A percentile compares a stretch with the other conserved stretches of the same genome.
These are phyloP conservation scores for Neopestalotiopsis rosae DNA, from an alignment of 2,329 filamentous ascomycete genomes.

Conservation along the genomic window DNA sequence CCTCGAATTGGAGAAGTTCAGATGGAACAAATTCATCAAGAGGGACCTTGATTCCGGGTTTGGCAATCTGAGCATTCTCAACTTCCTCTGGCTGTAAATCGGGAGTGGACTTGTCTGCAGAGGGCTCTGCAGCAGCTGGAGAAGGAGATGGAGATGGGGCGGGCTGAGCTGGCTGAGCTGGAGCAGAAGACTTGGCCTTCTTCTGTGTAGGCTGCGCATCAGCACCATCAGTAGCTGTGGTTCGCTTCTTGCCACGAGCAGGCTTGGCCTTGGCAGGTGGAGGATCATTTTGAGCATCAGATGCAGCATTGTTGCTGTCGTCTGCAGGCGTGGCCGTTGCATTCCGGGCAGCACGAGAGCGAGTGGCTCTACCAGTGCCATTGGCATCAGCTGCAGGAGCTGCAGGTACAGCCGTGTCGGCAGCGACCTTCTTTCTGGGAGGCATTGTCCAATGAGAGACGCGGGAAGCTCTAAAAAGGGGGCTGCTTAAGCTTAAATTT, in stretches of 20 bases:
- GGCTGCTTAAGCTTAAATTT: conserved; percentile 5
- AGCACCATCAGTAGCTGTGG: not conserved
- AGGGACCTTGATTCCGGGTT: conserved; percentile 18
- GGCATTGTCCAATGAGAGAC: conserved; percentile 17
- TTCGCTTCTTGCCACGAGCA: conserved; percentile 11
- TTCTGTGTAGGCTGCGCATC: conserved; percentile 2
- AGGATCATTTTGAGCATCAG: conserved; percentile 7
- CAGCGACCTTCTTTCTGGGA: conserved; percentile 13
- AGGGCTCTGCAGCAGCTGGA: not conserved
- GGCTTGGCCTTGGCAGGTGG: conserved; percentile 2
- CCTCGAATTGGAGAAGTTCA: conserved; percentile 44
- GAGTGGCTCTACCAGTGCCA: not conserved
- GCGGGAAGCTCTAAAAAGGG: not conserved
- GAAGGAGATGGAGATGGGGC: not conserved
- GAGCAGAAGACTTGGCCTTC: conserved; percentile 7
- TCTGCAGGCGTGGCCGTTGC: conserved; percentile 1
- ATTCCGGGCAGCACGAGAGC: conserved; percentile 9
- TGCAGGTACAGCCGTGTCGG: not conserved
- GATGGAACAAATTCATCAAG: conserved; percentile 17
- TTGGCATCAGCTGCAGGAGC: not conserved
- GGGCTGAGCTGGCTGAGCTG: not conserved
- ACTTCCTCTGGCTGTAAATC: conserved; percentile 2
- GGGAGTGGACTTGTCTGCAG: not conserved
- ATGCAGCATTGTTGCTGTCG: not conserved
- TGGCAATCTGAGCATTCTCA: conserved; percentile 22